Conservation (phyloP, 345 rosid genomes). For the Turnera subulata region DNA sequence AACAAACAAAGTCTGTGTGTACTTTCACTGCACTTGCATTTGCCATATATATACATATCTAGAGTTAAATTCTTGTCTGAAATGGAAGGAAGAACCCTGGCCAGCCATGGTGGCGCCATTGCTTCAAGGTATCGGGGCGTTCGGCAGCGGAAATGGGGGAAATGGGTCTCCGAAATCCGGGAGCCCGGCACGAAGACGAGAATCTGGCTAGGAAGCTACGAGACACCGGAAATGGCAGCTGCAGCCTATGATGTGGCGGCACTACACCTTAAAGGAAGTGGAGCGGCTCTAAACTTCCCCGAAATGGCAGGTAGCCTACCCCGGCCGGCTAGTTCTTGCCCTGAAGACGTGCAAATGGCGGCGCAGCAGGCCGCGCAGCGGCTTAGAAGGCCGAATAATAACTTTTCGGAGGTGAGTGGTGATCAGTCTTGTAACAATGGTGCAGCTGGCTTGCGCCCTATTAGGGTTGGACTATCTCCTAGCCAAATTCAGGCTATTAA, state of each 20-base stretch:
- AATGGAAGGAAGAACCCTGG: too few species aligned
- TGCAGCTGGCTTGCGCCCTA: constrained; percentile 23
- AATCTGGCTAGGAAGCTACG: constrained; percentile 84
- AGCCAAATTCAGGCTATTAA: constrained; percentile 82
- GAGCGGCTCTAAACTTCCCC: neutral
- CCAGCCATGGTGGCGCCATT: too few species aligned
- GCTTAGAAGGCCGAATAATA: constrained; percentile 18
- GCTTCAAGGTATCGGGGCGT: constrained; percentile 46
- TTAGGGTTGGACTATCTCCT: constrained; percentile 52
- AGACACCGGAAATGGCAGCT: constrained; percentile 78
- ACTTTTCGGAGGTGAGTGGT: constrained; percentile 14
- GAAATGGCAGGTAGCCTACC: constrained; percentile 41
- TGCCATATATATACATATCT: too few species aligned
- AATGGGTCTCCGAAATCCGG: constrained; percentile 90
- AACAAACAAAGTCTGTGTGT: neutral
- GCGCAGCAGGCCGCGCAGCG: constrained; percentile 51
- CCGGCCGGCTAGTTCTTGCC: constrained; percentile 44
- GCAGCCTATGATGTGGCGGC: constrained; percentile 85
- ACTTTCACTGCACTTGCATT: too few species aligned
- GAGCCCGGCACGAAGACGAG: constrained; percentile 76
- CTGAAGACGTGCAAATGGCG: constrained; percentile 64
- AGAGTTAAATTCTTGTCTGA: too few species aligned
- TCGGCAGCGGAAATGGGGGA: constrained; percentile 85
- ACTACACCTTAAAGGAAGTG: constrained; percentile 29
- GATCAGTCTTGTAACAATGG: neutral